phyloP scores from a whole-genome alignment of 345 rosid genomes.

The Hibiscus trionum region DNA sequence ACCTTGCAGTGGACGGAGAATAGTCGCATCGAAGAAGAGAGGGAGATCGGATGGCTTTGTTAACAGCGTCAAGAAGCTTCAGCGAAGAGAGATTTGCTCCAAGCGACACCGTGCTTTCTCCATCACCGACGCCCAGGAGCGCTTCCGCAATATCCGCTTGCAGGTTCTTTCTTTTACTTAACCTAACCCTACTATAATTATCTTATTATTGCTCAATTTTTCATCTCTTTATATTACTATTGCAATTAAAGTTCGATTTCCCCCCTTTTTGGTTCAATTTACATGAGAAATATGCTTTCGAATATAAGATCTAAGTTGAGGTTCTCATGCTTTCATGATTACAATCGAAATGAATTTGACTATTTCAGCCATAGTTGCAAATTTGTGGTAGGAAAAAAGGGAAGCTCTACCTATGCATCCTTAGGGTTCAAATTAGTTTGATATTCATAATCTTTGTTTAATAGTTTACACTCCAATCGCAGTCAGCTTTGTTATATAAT shows the following conservation, averaged over 20 bases:
- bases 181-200: background rate
- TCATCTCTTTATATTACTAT: background rate
- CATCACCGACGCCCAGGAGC: slow-evolving; percentile 70
- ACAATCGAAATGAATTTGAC: background rate
- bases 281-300: background rate
- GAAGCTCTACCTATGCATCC: background rate
- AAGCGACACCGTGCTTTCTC: slow-evolving; percentile 69
- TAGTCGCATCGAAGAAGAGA: slow-evolving; percentile 48
- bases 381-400: background rate
- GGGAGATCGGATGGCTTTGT: slow-evolving; percentile 47
- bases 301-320: background rate
- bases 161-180: slow-evolving; percentile 30
- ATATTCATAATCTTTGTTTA: background rate
- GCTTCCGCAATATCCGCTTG: slow-evolving; percentile 82
- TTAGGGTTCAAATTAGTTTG: background rate
- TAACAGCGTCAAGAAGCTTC: slow-evolving; percentile 80
- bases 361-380: background rate
- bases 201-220: background rate
- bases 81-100: slow-evolving; percentile 71
- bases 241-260: background rate
- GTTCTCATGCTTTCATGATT: background rate
- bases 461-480: background rate
- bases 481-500: background rate
- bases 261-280: background rate
- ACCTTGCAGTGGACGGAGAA: slow-evolving; percentile 52